Percentiles rank a stretch among this genome's conserved stretches.
phyloP scores from a whole-genome alignment of 164 flowering plant species.

The Dillenia suffruticosa region DNA sequence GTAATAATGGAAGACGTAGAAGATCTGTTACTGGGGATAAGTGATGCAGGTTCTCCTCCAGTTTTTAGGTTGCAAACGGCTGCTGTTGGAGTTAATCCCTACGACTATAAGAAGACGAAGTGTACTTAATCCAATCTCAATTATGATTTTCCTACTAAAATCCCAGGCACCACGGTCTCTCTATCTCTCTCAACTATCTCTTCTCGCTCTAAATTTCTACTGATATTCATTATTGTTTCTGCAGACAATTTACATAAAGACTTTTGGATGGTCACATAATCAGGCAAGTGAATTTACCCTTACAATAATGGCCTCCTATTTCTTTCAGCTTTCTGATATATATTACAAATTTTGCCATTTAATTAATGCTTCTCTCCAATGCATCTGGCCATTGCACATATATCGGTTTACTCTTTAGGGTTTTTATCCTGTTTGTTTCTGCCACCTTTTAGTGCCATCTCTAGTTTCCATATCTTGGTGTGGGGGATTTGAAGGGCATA shows the following conservation, averaged over 20 bases:
- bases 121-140: slow-evolving; percentile 10
- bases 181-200: not conserved
- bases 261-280: slow-evolving; percentile 98
- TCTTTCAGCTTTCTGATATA: not conserved
- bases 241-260: slow-evolving; percentile 88
- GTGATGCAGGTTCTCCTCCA: slow-evolving; percentile 62
- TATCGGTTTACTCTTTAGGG: too few relatives aligned
- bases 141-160: slow-evolving; percentile 20
- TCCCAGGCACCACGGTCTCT: slow-evolving; percentile 87
- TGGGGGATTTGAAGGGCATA: too few relatives aligned
- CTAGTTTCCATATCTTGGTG: too few relatives aligned
- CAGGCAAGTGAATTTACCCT: slow-evolving; percentile 46
- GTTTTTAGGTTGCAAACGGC: slow-evolving; percentile 72
- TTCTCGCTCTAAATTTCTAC: not conserved
- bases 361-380: too few relatives aligned
- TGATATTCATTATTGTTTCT: slow-evolving; percentile 6
- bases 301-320: not conserved
- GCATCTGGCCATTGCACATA: too few relatives aligned
- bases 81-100: slow-evolving; percentile 61
- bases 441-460: too few relatives aligned
- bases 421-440: too few relatives aligned
- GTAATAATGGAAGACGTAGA: slow-evolving; percentile 83
- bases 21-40: slow-evolving; percentile 48
- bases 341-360: too few relatives aligned
- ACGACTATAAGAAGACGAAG: slow-evolving; percentile 24